Conservation (phyloP, 1,284 basidiomycete species). For the Cryptococcus wingfieldii region DNA sequence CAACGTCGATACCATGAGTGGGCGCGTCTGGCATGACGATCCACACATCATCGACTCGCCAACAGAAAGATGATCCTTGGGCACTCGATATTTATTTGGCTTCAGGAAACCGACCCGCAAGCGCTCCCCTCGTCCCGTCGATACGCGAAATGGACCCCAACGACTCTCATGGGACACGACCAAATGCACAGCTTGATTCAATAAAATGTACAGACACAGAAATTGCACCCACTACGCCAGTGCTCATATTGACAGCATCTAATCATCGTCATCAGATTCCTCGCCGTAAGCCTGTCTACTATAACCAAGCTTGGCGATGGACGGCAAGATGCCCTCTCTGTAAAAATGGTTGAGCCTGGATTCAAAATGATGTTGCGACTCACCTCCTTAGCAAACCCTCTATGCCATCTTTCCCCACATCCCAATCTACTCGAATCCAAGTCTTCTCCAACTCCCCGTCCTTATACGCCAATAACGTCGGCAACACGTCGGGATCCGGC, state of each 20-base stretch:
- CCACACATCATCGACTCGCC: too few species aligned
- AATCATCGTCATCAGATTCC: constrained; percentile 1
- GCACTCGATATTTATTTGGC: too few species aligned
- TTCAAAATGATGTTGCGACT: constrained; percentile 5
- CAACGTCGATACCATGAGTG: not conserved
- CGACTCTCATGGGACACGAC: too few species aligned
- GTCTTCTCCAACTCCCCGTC: constrained; percentile 41
- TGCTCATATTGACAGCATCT: not conserved
- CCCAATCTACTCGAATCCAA: constrained; percentile 46
- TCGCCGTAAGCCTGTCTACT: not conserved
- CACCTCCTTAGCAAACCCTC: constrained; percentile 36
- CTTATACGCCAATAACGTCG: constrained; percentile 43
- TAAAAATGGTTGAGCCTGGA: not conserved
- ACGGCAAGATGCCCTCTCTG: constrained; percentile 10
- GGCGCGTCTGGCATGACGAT: too few species aligned
- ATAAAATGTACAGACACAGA: not conserved
- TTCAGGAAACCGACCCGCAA: too few species aligned
- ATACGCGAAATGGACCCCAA: too few species aligned
- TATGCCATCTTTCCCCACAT: constrained; percentile 30
- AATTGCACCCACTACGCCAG: not conserved
- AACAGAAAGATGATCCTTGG: too few species aligned
- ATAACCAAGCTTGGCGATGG: not conserved
- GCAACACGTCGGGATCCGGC: constrained; percentile 47
- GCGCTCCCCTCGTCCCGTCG: too few species aligned
- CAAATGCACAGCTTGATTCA: not conserved